Conservation (phyloP, 805 yeast genomes). For the Hyphopichia homilentoma region DNA sequence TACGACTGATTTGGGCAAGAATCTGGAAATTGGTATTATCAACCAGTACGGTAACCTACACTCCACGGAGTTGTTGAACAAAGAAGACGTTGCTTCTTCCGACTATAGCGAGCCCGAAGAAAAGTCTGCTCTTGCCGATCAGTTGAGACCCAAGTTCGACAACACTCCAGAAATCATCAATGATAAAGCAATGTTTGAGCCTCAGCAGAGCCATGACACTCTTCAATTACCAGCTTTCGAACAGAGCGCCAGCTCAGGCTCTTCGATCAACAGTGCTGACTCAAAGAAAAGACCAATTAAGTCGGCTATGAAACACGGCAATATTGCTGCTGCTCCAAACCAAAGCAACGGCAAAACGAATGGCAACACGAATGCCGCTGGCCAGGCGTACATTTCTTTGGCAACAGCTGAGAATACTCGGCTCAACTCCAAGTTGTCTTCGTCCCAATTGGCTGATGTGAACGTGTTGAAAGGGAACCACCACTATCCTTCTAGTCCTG, state of each 20-base stretch:
- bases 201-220: constrained; percentile 7
- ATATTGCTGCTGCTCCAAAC: constrained; percentile 6
- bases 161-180: constrained; percentile 25
- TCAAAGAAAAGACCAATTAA: constrained; percentile 38
- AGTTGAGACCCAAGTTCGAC: constrained; percentile 30
- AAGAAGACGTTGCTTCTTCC: constrained; percentile 6
- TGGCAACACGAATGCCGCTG: constrained; percentile 41
- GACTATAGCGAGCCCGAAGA: constrained; percentile 13
- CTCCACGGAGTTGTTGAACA: constrained; percentile 14
- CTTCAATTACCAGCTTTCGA: constrained; percentile 10
- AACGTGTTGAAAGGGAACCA: constrained; percentile 4
- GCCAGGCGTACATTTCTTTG: constrained; percentile 60
- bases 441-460: constrained; percentile 30
- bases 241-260: constrained; percentile 19
- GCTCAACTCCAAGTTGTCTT: constrained; percentile 57
- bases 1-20: constrained; percentile 13
- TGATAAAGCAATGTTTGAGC: background rate
- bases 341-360: constrained; percentile 6
- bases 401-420: constrained; percentile 81
- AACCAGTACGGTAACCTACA: constrained; percentile 16
- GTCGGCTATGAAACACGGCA: constrained; percentile 48
- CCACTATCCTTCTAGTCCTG: constrained; percentile 1
- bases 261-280: constrained; percentile 29
- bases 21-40: constrained; percentile 13
- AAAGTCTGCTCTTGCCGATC: constrained; percentile 13